A percentile compares a stretch with the other conserved stretches of the same genome.
These are phyloP conservation scores for Ustilago hordei DNA, from an alignment of 1,284 basidiomycete species.

Conservation along the genomic window DNA sequence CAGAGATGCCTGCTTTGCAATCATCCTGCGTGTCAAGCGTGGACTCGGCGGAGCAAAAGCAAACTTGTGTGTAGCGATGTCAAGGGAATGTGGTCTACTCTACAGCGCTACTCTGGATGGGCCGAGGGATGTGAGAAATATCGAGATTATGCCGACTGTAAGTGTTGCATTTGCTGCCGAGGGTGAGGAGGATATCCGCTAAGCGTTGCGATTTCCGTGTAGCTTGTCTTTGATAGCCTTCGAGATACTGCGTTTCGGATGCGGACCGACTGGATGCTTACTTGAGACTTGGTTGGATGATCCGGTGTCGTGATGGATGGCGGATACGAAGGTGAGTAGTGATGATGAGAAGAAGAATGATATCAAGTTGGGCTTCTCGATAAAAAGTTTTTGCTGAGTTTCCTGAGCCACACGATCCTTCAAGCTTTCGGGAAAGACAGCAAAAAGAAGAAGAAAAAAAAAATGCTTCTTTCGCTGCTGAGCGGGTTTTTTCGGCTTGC, in stretches of 20 bases:
- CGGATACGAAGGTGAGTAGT: background rate
- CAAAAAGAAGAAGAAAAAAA: background rate
- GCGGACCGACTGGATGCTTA: background rate
- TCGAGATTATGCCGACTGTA: background rate
- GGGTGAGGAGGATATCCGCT: background rate
- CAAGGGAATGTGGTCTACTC: background rate
- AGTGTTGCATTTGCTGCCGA: background rate
- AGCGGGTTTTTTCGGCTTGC: background rate
- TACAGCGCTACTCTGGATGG: background rate
- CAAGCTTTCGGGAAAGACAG: background rate
- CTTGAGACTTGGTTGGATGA: background rate
- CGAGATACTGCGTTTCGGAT: background rate
- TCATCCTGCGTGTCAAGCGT: conserved; percentile 15
- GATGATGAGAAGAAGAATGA: conserved; percentile 1
- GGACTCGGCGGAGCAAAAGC: background rate
- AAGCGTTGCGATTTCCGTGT: background rate
- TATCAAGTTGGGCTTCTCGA: background rate
- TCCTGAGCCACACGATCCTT: conserved; percentile 12
- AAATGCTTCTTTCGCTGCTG: background rate
- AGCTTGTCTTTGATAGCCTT: background rate
- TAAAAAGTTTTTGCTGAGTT: conserved; percentile 7
- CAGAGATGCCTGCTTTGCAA: conserved; percentile 37
- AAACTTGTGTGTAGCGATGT: background rate
- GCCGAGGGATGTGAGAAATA: conserved; percentile 6
- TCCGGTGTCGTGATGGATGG: background rate